phyloP scores from a whole-genome alignment of 2,329 filamentous ascomycete species.

The Macrophomina phaseolina region DNA sequence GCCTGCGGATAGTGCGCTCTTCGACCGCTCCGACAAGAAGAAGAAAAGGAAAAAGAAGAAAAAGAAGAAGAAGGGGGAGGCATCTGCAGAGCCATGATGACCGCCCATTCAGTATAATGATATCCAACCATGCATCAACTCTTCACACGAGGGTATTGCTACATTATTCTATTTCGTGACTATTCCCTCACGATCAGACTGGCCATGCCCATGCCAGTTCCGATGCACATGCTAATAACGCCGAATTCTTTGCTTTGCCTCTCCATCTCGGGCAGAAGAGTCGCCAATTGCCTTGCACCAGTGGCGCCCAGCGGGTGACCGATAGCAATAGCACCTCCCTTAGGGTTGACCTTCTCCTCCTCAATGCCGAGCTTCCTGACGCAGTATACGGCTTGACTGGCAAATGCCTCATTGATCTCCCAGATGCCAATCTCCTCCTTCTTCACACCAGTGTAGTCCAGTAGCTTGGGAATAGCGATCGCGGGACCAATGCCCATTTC shows the following conservation, averaged over 20 bases:
- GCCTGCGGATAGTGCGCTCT: background rate
- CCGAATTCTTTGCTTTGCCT: slow-evolving; percentile 74
- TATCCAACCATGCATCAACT: slow-evolving; percentile 1
- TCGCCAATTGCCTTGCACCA: slow-evolving; percentile 79
- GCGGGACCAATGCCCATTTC: slow-evolving; percentile 95
- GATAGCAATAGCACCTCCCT: slow-evolving; percentile 92
- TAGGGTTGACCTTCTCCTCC: slow-evolving; percentile 79
- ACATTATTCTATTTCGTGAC: background rate
- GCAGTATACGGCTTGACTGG: slow-evolving; percentile 70
- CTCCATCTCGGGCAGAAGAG: slow-evolving; percentile 72
- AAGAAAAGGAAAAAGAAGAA: slow-evolving; percentile 15
- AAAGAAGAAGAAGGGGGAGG: slow-evolving; percentile 21
- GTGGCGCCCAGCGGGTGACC: slow-evolving; percentile 92
- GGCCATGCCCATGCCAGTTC: slow-evolving; percentile 60
- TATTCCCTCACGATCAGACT: slow-evolving; percentile 58
- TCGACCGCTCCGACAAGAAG: background rate
- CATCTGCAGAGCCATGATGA: background rate
- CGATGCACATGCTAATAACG: slow-evolving; percentile 85
- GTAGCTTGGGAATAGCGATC: slow-evolving; percentile 80
- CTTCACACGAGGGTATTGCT: background rate
- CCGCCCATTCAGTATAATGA: background rate
- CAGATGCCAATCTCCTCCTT: slow-evolving; percentile 78
- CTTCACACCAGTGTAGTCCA: slow-evolving; percentile 70
- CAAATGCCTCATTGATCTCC: slow-evolving; percentile 90
- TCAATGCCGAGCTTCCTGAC: slow-evolving; percentile 73